Base-by-base conservation (phyloP, 148 eudicot species). In the Pouteria glomerata region DNA sequence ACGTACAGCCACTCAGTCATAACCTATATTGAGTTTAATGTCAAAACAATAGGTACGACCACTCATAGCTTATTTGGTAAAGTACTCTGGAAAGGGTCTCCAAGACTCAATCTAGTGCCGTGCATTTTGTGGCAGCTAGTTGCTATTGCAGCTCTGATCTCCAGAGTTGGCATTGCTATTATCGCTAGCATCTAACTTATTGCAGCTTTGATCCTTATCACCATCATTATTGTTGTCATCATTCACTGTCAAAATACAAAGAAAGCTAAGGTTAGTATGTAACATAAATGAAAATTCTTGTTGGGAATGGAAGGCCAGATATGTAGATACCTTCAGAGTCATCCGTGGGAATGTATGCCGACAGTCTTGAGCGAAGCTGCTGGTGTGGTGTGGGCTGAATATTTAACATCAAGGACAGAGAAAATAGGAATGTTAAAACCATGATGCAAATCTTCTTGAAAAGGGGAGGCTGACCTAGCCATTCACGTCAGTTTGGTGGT, bases 301-400 rank as follows among this genome's bases (percentile, higher is more conserved):
- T 2, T 53, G 1, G 29, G 57, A 11, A 1, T n/a, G 26, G 30
- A 3, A 53, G 12, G 57, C 23, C 10, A 24, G 29, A n/a, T n/a
- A n/a, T n/a, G n/a, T n/a, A n/a, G n/a, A n/a, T n/a, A n/a, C n/a
- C 93, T 84, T 88, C 89, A 53, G 34, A 76, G 12, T 73, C 82
- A 53, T 82, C 87, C n/a, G 81, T 53, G 45, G 82, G 82, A 55
- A 89, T 86, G 72, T 84, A 88, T 57, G 84, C 78, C 35, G 90
- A 86, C 69, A 85, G 89, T 48, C 87, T 77, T 37, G 87, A 72
- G 45, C 89, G 92, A 18, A 62, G 69, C 67, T 84, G 90, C 48
- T 88, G 85, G 63, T 85, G 87, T 16, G 83, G 89, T 26, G 92
- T 82, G 61, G 90, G 96, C 96, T 90, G 84, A 47, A 2, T 59